Evolutionary conservation across 257 asterid species (phyloP).

Genomic region (Knoxia roxburghii): DNA sequence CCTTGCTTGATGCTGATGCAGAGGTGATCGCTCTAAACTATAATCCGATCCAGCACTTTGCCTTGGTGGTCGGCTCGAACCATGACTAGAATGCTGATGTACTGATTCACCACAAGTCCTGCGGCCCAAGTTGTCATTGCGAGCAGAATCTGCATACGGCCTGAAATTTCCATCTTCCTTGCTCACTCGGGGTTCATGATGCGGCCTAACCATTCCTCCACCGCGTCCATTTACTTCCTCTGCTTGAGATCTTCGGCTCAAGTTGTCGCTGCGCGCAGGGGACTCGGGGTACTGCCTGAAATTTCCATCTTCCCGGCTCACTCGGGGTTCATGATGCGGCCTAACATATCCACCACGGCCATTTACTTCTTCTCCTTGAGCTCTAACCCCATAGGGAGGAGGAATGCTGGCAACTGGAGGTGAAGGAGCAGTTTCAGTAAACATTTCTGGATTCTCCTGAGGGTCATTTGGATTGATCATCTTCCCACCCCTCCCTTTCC

Average conservation of each 20-base stretch:
- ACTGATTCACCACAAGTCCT: conserved; percentile 30
- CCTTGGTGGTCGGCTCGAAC: conserved; percentile 36
- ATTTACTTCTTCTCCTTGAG: conserved; percentile 30
- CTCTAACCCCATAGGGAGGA: conserved; percentile 25
- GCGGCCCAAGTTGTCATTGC: conserved; percentile 29
- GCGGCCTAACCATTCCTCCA: conserved; percentile 31
- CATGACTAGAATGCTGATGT: conserved; percentile 35
- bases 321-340: conserved; percentile 32
- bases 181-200: conserved; percentile 30
- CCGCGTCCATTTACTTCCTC: conserved; percentile 37
- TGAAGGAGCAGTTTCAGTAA: conserved; percentile 26
- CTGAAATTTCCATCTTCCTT: conserved; percentile 38
- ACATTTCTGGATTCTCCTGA: conserved; percentile 54
- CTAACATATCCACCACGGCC: conserved; percentile 35
- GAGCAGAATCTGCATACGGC: conserved; percentile 34
- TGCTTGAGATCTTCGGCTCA: conserved; percentile 19
- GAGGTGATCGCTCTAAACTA: conserved; percentile 64
- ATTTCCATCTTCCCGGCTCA: conserved; percentile 40
- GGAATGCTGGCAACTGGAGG: conserved; percentile 17
- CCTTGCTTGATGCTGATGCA: conserved; percentile 54
- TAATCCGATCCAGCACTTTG: conserved; percentile 56
- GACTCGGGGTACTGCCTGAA: conserved; percentile 33
- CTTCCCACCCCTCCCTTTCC: conserved; percentile 67
- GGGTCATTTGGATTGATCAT: conserved; percentile 81
- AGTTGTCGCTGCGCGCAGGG: conserved; percentile 30